Conservation (phyloP, 2,329 filamentous ascomycete species). For the Cytospora chrysosperma region DNA sequence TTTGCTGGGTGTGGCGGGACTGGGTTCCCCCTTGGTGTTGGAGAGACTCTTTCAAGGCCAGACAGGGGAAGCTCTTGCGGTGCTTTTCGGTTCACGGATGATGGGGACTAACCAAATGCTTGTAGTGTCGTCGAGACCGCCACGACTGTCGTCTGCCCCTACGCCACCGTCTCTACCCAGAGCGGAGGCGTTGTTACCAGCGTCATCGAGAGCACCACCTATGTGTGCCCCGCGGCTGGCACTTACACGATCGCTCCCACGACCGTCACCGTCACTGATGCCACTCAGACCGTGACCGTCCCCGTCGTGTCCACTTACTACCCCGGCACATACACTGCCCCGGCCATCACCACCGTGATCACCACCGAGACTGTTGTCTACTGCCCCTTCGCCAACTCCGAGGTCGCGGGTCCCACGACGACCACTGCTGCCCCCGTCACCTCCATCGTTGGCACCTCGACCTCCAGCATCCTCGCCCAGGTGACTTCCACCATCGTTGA, state of each 20-base stretch:
- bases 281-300: slow-evolving; percentile 58
- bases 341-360: slow-evolving; percentile 65
- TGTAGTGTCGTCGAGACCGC: slow-evolving; percentile 54
- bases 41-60: not conserved
- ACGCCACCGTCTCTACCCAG: slow-evolving; percentile 60
- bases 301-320: slow-evolving; percentile 63
- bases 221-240: slow-evolving; percentile 68
- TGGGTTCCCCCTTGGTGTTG: not conserved
- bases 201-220: slow-evolving; percentile 67
- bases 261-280: slow-evolving; percentile 57
- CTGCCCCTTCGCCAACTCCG: slow-evolving; percentile 63
- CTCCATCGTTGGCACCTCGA: slow-evolving; percentile 28
- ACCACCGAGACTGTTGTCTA: slow-evolving; percentile 67
- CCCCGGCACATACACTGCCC: slow-evolving; percentile 72
- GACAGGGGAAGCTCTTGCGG: not conserved
- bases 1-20: not conserved
- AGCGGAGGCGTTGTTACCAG: slow-evolving; percentile 60
- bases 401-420: slow-evolving; percentile 36
- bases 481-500: slow-evolving; percentile 8
- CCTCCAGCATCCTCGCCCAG: slow-evolving; percentile 30
- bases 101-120: slow-evolving; percentile 5
- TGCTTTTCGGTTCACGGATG: not conserved
- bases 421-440: slow-evolving; percentile 32
- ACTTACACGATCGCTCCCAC: slow-evolving; percentile 73
- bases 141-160: slow-evolving; percentile 69